phyloP scores from a whole-genome alignment of 352 stramenopile genomes.

The Phytopythium litorale region DNA sequence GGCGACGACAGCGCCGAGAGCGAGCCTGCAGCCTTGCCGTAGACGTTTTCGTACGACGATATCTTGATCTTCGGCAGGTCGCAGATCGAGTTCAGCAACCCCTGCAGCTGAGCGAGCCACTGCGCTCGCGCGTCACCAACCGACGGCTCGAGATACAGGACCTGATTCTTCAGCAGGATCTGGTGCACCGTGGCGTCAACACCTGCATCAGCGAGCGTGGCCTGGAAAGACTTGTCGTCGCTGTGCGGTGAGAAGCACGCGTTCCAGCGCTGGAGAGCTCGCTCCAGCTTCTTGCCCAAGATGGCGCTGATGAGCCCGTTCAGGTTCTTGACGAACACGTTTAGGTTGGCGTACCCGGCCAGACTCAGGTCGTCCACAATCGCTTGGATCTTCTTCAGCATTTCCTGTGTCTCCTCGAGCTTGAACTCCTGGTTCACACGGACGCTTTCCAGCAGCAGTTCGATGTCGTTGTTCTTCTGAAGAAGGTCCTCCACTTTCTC shows the following conservation, averaged over 20 bases:
- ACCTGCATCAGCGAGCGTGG: conserved; percentile 36
- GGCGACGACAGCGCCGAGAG: conserved; percentile 54
- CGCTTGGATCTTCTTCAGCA: conserved; percentile 89
- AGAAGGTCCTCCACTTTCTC: conserved; percentile 98
- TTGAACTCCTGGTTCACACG: conserved; percentile 56
- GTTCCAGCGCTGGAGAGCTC: conserved; percentile 64
- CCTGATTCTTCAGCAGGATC: conserved; percentile 96
- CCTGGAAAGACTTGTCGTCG: conserved; percentile 58
- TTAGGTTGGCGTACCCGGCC: conserved; percentile 92
- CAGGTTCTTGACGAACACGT: conserved; percentile 90
- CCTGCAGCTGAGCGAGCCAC: conserved; percentile 92
- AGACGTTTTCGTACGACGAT: conserved; percentile 87
- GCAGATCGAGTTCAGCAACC: conserved; percentile 92
- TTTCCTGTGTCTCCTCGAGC: conserved; percentile 33
- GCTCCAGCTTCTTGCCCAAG: conserved; percentile 75
- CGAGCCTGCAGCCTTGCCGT: conserved; percentile 48
- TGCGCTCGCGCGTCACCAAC: conserved; percentile 89
- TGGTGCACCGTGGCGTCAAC: conserved; percentile 76
- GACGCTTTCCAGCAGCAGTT: conserved; percentile 86
- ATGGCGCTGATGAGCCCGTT: conserved; percentile 87
- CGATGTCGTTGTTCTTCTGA: conserved; percentile 90
- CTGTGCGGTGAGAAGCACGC: conserved; percentile 52
- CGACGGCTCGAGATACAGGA: conserved; percentile 95
- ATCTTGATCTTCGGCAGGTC: conserved; percentile 89
- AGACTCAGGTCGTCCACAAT: conserved; percentile 94